Base-by-base conservation (phyloP, 2,329 filamentous ascomycete species). In the Sclerotinia glacialis region DNA sequence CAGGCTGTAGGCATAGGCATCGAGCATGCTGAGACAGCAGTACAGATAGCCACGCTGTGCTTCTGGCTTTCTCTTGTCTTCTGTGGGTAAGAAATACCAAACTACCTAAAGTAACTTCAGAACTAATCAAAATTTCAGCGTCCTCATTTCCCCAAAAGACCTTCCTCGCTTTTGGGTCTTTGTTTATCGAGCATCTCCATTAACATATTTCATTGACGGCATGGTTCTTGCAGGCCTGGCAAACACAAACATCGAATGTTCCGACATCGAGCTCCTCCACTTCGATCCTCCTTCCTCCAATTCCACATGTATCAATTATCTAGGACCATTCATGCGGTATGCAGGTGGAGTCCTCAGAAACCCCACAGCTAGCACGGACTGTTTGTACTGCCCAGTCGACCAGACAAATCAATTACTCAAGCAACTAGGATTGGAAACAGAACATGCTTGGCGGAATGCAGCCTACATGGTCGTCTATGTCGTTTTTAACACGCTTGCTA, bases 151-250 rank as follows among this genome's bases (percentile, higher is more conserved):
- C 9, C 66, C 66, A 16, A 54, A 53, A 12, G 61, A 78, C 1
- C 82, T 93, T 42, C 89, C 90, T 0, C 80, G 85, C 6, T 92
- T 93, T 82, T 93, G 90, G 89, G 87, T 89, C 71, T 92, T 91
- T 80, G 90, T 92, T 87, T 93, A 93, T 78, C 85, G 89, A 55
- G 79, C 92, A 62, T 92, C 88, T 0, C 92, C 92, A 0, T 89
- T 96, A 70, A 92, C 89, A 0, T 96, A 96, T 76, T 79, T 93
- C 26, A 85, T 94, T 26, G 83, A 84, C 5, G 90, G 88, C 31
- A 86, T 96, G 79, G 77, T 93, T 0, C 83, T 86, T 0, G 84
- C 84, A 0, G 90, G 85, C 5, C 80, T 96, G 4, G 89, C 89
- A 56, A 87, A 89, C 72, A 85, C 85, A 0, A 60, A 78, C 0